Percentiles rank a stretch among this genome's conserved stretches.
phyloP scores from a whole-genome alignment of 169 alveolate genomes.

The Plasmodium knowlesi region DNA sequence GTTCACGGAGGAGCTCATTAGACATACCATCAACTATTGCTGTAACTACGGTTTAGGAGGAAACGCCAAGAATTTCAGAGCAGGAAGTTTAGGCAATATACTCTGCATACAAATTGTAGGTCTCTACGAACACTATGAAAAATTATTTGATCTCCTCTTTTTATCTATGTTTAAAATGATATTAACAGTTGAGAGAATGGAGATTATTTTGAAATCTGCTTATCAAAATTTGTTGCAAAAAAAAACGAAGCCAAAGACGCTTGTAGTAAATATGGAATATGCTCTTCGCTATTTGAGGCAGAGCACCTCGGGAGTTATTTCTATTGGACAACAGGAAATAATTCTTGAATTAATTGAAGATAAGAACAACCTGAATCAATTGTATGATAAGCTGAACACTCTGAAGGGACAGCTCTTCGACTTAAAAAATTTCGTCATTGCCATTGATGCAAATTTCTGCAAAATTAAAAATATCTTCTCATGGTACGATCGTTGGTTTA shows the following conservation, averaged over 20 bases:
- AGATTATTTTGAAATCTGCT: slow-evolving; percentile 33
- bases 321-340: slow-evolving; percentile 66
- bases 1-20: slow-evolving; percentile 73
- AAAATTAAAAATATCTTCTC: slow-evolving; percentile 22
- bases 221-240: slow-evolving; percentile 74
- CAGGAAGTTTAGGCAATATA: slow-evolving; percentile 72
- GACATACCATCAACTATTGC: slow-evolving; percentile 76
- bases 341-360: slow-evolving; percentile 23
- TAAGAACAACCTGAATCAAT: slow-evolving; percentile 11
- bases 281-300: slow-evolving; percentile 22
- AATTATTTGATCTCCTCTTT: slow-evolving; percentile 69
- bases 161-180: slow-evolving; percentile 53
- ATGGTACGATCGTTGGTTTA: slow-evolving; percentile 62
- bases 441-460: slow-evolving; percentile 40
- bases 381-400: slow-evolving; percentile 10
- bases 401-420: slow-evolving; percentile 25
- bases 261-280: slow-evolving; percentile 43
- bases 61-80: slow-evolving; percentile 67
- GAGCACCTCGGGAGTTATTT: slow-evolving; percentile 34
- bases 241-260: slow-evolving; percentile 51
- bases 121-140: slow-evolving; percentile 67
- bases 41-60: slow-evolving; percentile 77
- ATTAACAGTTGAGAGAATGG: slow-evolving; percentile 41
- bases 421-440: slow-evolving; percentile 7
- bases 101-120: slow-evolving; percentile 73